Evolutionary conservation across 305 asterid genomes (phyloP), one percentile per base, ranked within the genome.

Genomic region (Nicotiana rustica): DNA sequence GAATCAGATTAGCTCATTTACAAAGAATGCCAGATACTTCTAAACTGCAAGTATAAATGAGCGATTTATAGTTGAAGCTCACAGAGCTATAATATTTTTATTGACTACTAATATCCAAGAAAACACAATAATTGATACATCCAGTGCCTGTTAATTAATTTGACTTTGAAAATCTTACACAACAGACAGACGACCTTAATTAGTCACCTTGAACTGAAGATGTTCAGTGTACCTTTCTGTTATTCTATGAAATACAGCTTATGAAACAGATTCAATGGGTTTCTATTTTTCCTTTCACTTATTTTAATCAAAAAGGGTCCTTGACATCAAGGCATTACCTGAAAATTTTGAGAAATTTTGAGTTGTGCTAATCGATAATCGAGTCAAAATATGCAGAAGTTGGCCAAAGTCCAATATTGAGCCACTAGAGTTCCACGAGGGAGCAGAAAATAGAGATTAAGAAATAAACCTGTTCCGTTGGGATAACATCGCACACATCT

Each of bases 401-500:
- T 15, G 65, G 80, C 29, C 65, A 29, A 31, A 41, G 75, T 17
- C 29, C 47, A 81, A 41, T 41, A 61, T 73, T 78, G 88, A 55
- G 17, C 64, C 69, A 60, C 9, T 8, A 55, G 36, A 82, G 18
- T 52, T 81, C 12, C 33, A 79, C 19, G 66, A 55, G 19, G 68
- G 25, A 36, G 83, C 60, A 36, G 80, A 9, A 80, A 14, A 41
- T 69, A 77, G 80, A 79, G 68, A 19, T 35, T 67, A 71, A 73
- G 86, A 69, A 83, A 49, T 82, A 86, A 86, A 94, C 99, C 98
- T 90, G 98, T 93, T 86, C 98, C 98, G 85, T 96, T 93, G 81
- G 98, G 99, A 83, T 96, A 96, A 84, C 98, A 92, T 17, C 95
- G 88, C 81, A 96, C 97, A 10, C 97, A 94, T 92, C 99, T 89